Evolutionary conservation across 345 rosid species (phyloP).

Genomic region (Rhodamnia rubescens): DNA sequence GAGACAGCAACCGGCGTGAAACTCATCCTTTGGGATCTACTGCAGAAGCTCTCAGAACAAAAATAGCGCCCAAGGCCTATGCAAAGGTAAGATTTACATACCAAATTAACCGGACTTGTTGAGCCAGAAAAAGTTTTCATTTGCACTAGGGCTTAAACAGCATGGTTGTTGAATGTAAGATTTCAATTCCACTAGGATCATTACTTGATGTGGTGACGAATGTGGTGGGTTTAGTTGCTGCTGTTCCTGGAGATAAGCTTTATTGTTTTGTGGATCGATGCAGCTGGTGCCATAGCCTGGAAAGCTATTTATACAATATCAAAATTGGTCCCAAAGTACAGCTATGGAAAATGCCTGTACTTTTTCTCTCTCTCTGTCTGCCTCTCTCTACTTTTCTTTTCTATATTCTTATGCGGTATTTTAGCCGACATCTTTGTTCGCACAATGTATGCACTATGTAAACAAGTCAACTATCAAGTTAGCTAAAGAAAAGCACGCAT

Average conservation of each 20-base stretch:
- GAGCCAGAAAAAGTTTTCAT: background rate
- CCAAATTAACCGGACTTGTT: background rate
- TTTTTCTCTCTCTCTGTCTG: background rate
- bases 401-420: too few relatives aligned
- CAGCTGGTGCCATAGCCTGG: conserved; percentile 12
- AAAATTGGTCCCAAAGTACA: conserved; percentile 14
- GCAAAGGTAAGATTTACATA: background rate
- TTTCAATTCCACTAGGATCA: conserved; percentile 6
- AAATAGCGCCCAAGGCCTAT: conserved; percentile 14
- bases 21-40: conserved; percentile 10
- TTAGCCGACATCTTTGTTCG: background rate
- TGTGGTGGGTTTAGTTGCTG: conserved; percentile 12
- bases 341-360: conserved; percentile 13
- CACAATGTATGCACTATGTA: background rate
- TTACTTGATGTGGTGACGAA: conserved; percentile 17
- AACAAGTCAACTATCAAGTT: background rate
- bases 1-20: conserved; percentile 6
- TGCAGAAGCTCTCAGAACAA: conserved; percentile 12
- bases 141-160: background rate
- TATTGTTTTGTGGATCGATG: conserved; percentile 25
- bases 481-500: background rate
- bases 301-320: conserved; percentile 13
- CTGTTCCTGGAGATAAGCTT: conserved; percentile 8
- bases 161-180: background rate
- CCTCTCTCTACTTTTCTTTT: background rate